Percentiles rank a stretch among this genome's conserved stretches.
Conservation (phyloP, 1,284 basidiomycete genomes). For the Testicularia cyperi region DNA sequence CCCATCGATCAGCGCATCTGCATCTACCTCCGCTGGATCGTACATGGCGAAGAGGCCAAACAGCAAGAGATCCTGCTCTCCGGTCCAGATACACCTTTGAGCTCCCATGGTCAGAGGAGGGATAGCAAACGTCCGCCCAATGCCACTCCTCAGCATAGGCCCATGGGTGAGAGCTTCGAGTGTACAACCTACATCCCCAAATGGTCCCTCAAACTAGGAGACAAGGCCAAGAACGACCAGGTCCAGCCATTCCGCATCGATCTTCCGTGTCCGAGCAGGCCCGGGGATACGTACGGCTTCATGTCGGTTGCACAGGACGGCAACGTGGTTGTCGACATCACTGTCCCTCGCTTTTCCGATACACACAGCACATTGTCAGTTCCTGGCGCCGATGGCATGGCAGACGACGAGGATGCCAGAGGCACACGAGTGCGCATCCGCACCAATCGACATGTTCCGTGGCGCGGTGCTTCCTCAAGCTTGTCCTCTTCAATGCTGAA, state of each 20-base stretch:
- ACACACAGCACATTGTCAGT: neutral
- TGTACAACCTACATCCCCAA: slow-evolving; percentile 14
- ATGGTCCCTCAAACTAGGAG: slow-evolving; percentile 18
- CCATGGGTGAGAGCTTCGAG: slow-evolving; percentile 15
- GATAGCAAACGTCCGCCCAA: neutral
- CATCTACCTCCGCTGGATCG: slow-evolving; percentile 34
- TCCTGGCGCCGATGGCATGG: neutral
- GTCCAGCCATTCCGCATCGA: slow-evolving; percentile 25
- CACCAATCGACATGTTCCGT: slow-evolving; percentile 5
- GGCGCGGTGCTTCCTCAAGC: slow-evolving; percentile 3
- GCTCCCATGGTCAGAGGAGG: neutral
- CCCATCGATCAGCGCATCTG: slow-evolving; percentile 31
- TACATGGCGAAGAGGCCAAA: slow-evolving; percentile 19
- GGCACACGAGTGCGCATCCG: slow-evolving; percentile 9
- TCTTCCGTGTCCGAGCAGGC: neutral
- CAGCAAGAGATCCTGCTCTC: neutral
- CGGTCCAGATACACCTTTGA: too few species aligned
- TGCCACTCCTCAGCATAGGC: neutral
- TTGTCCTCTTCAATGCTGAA: too few species aligned
- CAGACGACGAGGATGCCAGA: too few species aligned
- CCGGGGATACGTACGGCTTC: slow-evolving; percentile 4
- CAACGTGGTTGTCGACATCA: slow-evolving; percentile 14
- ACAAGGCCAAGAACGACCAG: neutral
- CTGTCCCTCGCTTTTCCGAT: slow-evolving; percentile 7
- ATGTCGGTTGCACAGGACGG: slow-evolving; percentile 9